Conservation (phyloP, 73 alveolate genomes). For the Durusdinium trenchii region DNA sequence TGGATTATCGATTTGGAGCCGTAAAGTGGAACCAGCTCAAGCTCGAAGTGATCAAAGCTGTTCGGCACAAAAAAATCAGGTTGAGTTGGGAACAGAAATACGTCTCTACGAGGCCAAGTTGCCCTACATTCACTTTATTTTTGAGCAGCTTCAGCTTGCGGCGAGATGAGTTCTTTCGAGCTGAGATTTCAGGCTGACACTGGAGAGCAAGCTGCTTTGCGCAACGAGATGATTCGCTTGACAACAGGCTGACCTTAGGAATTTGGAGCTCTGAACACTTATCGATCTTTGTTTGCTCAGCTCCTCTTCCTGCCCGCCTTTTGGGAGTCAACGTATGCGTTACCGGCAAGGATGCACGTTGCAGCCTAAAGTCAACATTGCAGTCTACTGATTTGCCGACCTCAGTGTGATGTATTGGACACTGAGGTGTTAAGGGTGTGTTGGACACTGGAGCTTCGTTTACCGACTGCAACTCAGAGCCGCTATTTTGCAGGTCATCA, state of each 20-base stretch:
- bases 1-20: too few species aligned
- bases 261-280: background rate
- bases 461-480: background rate
- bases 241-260: constrained; percentile 19
- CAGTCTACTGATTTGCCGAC: too few species aligned
- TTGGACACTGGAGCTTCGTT: constrained; percentile 78
- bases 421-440: constrained; percentile 72
- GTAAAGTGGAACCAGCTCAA: too few species aligned
- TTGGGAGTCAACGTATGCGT: constrained; percentile 31
- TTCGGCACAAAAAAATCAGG: background rate
- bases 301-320: constrained; percentile 90
- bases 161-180: background rate
- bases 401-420: too few species aligned
- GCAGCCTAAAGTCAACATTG: background rate
- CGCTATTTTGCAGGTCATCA: too few species aligned
- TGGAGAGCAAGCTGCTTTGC: constrained; percentile 39
- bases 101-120: background rate
- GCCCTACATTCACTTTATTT: background rate
- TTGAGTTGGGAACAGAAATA: constrained; percentile 17
- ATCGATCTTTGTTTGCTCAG: background rate
- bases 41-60: background rate
- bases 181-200: constrained; percentile 21
- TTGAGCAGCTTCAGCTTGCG: background rate
- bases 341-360: background rate
- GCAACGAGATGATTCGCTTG: constrained; percentile 50